Evolutionary conservation across 2,329 filamentous ascomycete species (phyloP).

Genomic region (Didymella pinodella): DNA sequence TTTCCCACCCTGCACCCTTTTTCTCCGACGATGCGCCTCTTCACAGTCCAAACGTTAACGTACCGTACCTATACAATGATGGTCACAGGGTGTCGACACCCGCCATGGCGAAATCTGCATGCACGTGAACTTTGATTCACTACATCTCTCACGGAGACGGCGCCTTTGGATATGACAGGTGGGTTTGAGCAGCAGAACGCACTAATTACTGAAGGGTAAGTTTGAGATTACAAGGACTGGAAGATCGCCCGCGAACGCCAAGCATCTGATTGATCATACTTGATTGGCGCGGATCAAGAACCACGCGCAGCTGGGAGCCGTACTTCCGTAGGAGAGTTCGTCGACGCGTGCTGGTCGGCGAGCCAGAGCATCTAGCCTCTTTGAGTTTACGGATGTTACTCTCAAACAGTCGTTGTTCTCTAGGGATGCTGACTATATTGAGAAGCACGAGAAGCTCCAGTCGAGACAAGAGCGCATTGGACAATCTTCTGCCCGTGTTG

Average conservation of each 20-base stretch:
- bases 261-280: background rate
- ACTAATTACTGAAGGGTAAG: background rate
- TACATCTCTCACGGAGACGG: background rate
- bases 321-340: background rate
- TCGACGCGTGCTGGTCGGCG: background rate
- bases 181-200: background rate
- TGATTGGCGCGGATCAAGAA: background rate
- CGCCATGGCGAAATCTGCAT: background rate
- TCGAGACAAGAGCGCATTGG: background rate
- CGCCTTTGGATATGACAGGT: background rate
- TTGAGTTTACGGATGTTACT: background rate
- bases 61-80: background rate
- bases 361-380: background rate
- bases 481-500: background rate
- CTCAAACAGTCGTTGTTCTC: background rate
- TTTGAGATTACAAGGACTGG: background rate
- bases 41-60: background rate
- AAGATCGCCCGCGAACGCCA: background rate
- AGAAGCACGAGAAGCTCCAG: background rate
- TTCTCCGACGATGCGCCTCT: background rate
- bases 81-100: background rate
- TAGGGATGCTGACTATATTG: background rate
- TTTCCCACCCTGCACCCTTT: background rate
- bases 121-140: background rate
- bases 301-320: background rate